phyloP scores from a whole-genome alignment of 441 rosid species.

The Euphorbia celastroides region DNA sequence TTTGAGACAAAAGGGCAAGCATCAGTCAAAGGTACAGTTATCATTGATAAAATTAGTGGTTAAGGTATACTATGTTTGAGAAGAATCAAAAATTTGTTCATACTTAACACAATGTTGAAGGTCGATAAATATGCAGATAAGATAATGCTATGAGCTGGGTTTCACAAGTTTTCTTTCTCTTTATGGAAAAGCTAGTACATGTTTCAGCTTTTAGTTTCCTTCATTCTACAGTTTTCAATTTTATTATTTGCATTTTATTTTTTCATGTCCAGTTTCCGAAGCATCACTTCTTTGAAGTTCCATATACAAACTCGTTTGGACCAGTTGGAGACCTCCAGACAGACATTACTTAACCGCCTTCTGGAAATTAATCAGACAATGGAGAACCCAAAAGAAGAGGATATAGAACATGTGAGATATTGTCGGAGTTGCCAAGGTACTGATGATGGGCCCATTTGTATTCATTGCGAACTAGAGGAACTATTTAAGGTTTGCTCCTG shows the following conservation, averaged over 20 bases:
- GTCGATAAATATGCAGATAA: background rate
- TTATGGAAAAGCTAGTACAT: background rate
- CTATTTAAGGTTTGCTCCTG: constrained; percentile 62
- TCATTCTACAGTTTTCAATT: constrained; percentile 5
- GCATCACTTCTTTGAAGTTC: constrained; percentile 65
- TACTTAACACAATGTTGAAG: background rate
- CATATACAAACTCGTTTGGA: constrained; percentile 84
- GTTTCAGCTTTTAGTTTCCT: background rate
- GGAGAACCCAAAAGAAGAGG: constrained; percentile 77
- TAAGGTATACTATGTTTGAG: background rate
- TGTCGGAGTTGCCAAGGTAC: constrained; percentile 63
- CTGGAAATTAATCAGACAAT: constrained; percentile 73
- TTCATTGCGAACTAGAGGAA: constrained; percentile 83
- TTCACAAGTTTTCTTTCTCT: background rate
- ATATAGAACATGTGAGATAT: constrained; percentile 66
- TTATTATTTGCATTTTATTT: constrained; percentile 13
- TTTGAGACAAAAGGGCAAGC: background rate
- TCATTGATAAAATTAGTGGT: background rate
- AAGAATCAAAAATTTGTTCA: background rate
- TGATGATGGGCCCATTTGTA: constrained; percentile 79
- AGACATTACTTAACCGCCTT: constrained; percentile 52
- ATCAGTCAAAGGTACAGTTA: background rate
- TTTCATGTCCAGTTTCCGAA: constrained; percentile 56
- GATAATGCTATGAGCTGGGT: background rate
- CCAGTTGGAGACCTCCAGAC: constrained; percentile 64